Evolutionary conservation across 768 basidiomycete species (phyloP).

Genomic region (Cyathus striatus): DNA sequence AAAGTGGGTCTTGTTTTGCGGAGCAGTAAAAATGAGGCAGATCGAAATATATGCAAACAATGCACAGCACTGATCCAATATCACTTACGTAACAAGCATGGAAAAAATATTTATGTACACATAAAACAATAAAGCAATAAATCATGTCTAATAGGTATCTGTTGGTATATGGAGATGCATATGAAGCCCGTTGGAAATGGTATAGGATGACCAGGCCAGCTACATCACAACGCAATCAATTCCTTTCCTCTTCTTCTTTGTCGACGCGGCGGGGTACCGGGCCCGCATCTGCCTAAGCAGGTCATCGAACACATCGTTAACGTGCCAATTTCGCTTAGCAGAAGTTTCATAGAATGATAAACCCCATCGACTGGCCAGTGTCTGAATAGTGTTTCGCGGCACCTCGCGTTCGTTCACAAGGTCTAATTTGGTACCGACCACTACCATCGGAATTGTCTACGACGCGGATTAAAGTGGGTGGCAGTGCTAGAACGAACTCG

Average conservation of each 20-base stretch:
- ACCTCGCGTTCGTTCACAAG: constrained; percentile 80
- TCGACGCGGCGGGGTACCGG: constrained; percentile 50
- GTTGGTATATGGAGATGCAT: no score
- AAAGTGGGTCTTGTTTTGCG: no score
- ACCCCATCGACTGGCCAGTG: constrained; percentile 60
- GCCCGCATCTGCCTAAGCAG: constrained; percentile 69
- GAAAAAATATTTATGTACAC: no score
- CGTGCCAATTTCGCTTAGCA: constrained; percentile 81
- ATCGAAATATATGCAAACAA: no score
- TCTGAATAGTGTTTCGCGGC: constrained; percentile 54
- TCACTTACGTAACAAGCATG: no score
- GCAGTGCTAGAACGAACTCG: not conserved
- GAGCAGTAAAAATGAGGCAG: no score
- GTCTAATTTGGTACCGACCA: constrained; percentile 85
- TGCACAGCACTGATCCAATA: no score
- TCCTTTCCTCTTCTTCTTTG: constrained; percentile 29
- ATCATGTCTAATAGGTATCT: no score
- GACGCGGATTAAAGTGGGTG: not conserved
- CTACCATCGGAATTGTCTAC: constrained; percentile 70
- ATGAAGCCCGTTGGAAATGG: no score
- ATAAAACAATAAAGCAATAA: no score
- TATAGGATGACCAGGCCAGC: no score
- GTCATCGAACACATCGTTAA: constrained; percentile 74
- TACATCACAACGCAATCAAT: constrained; percentile 39
- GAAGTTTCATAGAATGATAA: constrained; percentile 85